These are phyloP conservation scores for Fusarium succisae DNA, from an alignment of 2,329 filamentous ascomycete genomes.

Conservation along the genomic window DNA sequence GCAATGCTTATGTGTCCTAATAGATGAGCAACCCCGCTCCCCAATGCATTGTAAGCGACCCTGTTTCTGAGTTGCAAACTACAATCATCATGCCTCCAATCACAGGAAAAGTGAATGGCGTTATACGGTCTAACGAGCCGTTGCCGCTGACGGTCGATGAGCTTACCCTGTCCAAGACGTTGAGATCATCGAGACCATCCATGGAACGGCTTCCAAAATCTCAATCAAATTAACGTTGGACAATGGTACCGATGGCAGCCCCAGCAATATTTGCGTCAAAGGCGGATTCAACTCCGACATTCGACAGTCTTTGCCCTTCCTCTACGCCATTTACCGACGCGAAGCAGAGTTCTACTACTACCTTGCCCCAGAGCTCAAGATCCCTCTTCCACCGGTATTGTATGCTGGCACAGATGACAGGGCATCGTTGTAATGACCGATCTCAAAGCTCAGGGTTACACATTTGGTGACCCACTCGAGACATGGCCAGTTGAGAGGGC, in stretches of 20 bases:
- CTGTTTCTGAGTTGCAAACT: accelerated
- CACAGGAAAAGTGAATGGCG: not conserved
- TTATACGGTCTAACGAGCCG: not conserved
- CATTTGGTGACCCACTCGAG: conserved; percentile 2
- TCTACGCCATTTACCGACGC: not conserved
- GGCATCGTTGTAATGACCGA: conserved; percentile 4
- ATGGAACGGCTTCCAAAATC: conserved; percentile 20
- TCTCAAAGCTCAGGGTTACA: not conserved
- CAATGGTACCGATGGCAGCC: not conserved
- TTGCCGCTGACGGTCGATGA: not conserved
- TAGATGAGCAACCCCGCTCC: not conserved
- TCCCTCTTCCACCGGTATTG: not conserved
- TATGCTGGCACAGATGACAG: conserved; percentile 4
- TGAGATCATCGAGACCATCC: not conserved
- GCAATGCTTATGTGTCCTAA: not conserved
- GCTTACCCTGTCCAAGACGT: too few species aligned
- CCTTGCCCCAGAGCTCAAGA: not conserved
- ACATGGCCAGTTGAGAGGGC: not conserved
- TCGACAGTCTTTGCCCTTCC: not conserved
- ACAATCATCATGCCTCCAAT: not conserved
- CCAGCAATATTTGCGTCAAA: conserved; percentile 7
- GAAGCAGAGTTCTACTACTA: conserved; percentile 24
- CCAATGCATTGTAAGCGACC: accelerated
- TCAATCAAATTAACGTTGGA: not conserved
- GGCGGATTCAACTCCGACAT: conserved; percentile 6